Conservation (phyloP, 2,329 filamentous ascomycete genomes). For the Trichoderma simmonsii region DNA sequence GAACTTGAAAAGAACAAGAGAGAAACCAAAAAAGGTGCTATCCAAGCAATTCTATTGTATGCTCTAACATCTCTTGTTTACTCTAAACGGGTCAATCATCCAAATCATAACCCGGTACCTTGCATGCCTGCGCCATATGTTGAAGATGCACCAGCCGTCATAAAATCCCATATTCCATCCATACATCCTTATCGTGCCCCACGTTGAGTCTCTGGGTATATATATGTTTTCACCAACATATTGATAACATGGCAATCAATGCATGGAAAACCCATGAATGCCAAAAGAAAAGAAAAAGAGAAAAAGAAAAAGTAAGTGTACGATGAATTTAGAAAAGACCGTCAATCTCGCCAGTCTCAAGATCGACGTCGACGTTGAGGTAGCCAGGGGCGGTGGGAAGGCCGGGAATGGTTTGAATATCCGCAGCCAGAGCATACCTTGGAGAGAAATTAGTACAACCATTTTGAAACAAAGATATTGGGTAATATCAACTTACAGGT, state of each 20-base stretch:
- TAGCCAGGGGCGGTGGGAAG: constrained; percentile 94
- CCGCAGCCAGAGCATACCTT: constrained; percentile 87
- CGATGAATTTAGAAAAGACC: constrained; percentile 72
- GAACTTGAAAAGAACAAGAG: neutral
- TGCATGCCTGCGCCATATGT: constrained; percentile 20
- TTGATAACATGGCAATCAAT: neutral
- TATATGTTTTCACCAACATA: neutral
- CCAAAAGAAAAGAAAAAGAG: neutral
- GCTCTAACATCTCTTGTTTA: constrained; percentile 7
- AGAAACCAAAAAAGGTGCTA: neutral
- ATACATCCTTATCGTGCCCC: constrained; percentile 14
- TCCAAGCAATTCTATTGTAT: neutral
- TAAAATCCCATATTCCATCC: constrained; percentile 9
- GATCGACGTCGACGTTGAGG: constrained; percentile 83
- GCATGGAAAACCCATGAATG: neutral
- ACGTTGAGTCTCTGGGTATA: constrained; percentile 20
- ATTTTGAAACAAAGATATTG: neutral
- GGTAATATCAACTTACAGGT: constrained; percentile 59
- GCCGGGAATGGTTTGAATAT: constrained; percentile 97
- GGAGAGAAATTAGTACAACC: constrained; percentile 31
- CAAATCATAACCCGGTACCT: neutral
- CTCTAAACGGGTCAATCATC: constrained; percentile 3
- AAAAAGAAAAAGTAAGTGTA: neutral
- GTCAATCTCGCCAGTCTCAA: constrained; percentile 79
- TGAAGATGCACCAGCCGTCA: constrained; percentile 19